Evolutionary conservation across 2,329 filamentous ascomycete genomes (phyloP), one percentile per base, ranked within the genome.

Genomic region (Parascedosporium putredinis): DNA sequence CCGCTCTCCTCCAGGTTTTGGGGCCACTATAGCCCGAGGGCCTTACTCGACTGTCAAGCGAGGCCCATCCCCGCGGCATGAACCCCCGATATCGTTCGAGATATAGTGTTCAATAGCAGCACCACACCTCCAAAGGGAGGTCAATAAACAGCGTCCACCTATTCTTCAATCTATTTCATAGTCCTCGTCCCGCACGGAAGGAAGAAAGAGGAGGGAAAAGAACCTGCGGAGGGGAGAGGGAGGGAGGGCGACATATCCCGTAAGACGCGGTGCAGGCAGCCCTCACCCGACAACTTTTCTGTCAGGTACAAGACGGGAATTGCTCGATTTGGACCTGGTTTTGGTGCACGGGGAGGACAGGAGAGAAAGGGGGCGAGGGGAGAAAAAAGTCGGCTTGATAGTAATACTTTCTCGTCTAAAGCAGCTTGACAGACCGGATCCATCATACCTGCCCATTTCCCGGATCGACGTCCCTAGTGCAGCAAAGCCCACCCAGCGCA

Each of bases 71-170:
- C 20, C 20, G 18, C 38, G 18, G 38, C 38, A 42, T 42, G 38
- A 42, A 42, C 38, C 38, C 23, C 38, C 38, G 16, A 42, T 42
- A 42, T 16, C 20, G 38, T 42, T 42, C 38, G 38, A 42, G 38
- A 24, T 42, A 42, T 23, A 42, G 38, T 42, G 20, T 22, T 12
- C 20, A 16, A 42, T 9, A 42, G 18, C 38, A 42, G 9, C 38
- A 24, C 38, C 20, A 42, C 38, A 42, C n/a, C 38, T 20, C 38
- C 20, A 20, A 12, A 20, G 10, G n/a, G 20, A 10, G 7, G 20
- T 42, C n/a, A n/a, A n/a, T n/a, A n/a, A n/a, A 31, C 7, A 12
- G 27, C 12, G 38, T 20, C 20, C 38, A 5, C 38, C 12, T 10
- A 42, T 18, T 36, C 38, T 23, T 42, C 18, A 20, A 42, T 42